Percentiles rank a stretch among this genome's conserved stretches.
Evolutionary conservation across 2,329 filamentous ascomycete species (phyloP).

Genomic region (Atkinsonella texensis): DNA sequence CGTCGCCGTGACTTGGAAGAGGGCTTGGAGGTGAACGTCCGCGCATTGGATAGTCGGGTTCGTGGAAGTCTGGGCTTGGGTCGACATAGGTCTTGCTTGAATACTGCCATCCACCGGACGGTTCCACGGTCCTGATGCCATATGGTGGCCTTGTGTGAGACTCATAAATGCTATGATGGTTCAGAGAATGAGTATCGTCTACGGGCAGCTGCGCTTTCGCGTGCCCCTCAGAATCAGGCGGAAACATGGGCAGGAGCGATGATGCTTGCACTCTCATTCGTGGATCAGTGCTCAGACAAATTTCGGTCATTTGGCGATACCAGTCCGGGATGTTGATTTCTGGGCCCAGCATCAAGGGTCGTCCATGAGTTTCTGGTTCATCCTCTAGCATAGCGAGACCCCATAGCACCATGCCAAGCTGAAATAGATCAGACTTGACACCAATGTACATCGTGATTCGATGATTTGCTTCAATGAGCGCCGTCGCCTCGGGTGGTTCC

Average conservation of each 20-base stretch:
- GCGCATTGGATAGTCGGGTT: conserved; percentile 34
- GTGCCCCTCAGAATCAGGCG: conserved; percentile 19
- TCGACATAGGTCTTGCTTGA: conserved; percentile 26
- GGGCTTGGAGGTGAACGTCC: conserved; percentile 44
- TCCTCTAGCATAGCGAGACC: conserved; percentile 78
- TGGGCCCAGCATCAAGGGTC: conserved; percentile 52
- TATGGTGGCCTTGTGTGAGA: conserved; percentile 20
- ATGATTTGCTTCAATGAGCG: conserved; percentile 77
- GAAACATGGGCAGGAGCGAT: conserved; percentile 59
- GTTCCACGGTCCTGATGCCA: conserved; percentile 27
- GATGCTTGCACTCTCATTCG: conserved; percentile 61
- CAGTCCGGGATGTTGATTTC: conserved; percentile 61
- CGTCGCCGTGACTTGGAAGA: conserved; percentile 30
- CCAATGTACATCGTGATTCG: conserved; percentile 95
- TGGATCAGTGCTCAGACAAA: conserved; percentile 66
- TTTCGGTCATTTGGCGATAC: conserved; percentile 63
- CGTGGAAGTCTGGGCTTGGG: conserved; percentile 22
- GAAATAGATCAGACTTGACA: conserved; percentile 92
- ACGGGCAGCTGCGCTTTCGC: conserved; percentile 23
- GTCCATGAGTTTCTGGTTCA: conserved; percentile 69
- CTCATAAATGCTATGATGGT: conserved; percentile 27
- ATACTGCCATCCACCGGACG: conserved; percentile 32
- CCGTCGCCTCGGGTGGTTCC: conserved; percentile 87
- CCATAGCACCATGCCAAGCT: conserved; percentile 96
- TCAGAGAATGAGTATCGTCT: conserved; percentile 27